A percentile compares a stretch with the other conserved stretches of the same genome.
Conservation (phyloP, 2,329 filamentous ascomycete species). For the Zelopaecilomyces penicillatus region DNA sequence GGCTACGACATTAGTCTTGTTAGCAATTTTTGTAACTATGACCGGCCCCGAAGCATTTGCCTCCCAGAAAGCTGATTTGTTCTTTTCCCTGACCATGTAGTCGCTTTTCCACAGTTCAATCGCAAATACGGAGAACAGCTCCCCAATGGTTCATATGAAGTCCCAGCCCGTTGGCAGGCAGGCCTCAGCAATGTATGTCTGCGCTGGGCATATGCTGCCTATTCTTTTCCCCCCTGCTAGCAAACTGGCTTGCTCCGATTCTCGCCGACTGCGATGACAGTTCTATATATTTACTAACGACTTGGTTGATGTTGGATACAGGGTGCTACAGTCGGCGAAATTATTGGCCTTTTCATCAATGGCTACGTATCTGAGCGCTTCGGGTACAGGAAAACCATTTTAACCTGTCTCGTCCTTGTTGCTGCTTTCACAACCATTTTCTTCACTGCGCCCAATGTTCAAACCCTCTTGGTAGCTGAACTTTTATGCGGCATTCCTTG, state of each 20-base stretch:
- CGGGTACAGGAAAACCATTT: constrained; percentile 58
- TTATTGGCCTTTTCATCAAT: constrained; percentile 58
- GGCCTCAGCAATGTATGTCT: constrained; percentile 45
- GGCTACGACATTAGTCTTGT: constrained; percentile 77
- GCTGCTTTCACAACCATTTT: constrained; percentile 53
- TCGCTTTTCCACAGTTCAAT: constrained; percentile 50
- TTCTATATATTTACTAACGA: too few relatives aligned
- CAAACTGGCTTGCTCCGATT: neutral
- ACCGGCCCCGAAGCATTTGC: neutral
- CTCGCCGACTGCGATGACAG: too few relatives aligned
- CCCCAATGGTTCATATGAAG: constrained; percentile 39
- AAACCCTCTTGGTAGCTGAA: constrained; percentile 51
- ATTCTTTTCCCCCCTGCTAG: neutral
- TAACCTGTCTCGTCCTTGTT: constrained; percentile 46
- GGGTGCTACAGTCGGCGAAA: constrained; percentile 40
- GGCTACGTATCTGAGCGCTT: constrained; percentile 59
- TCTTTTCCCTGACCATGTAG: constrained; percentile 14
- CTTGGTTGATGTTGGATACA: neutral
- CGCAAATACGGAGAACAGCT: constrained; percentile 45
- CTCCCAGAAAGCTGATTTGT: constrained; percentile 5
- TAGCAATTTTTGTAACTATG: constrained; percentile 61
- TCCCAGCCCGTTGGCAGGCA: constrained; percentile 55
- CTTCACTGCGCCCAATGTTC: constrained; percentile 54
- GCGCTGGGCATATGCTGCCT: neutral
- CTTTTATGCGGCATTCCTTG: constrained; percentile 56